Percentiles rank a stretch among this genome's conserved stretches.
phyloP scores from a whole-genome alignment of 2,329 filamentous ascomycete genomes.

The Talaromyces rugulosus region DNA sequence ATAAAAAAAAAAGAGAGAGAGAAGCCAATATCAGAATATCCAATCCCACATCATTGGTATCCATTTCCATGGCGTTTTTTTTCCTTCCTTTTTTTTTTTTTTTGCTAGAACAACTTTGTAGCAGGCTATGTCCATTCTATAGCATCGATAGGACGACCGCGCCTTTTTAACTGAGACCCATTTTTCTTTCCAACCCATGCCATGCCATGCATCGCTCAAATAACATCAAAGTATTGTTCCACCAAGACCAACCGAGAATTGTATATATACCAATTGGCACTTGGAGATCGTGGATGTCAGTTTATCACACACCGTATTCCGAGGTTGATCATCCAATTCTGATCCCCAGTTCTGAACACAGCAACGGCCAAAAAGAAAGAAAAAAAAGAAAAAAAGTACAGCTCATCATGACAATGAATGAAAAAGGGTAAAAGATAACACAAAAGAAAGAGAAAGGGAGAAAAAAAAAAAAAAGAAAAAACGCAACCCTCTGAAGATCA shows the following conservation, averaged over 20 bases:
- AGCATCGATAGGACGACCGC: slow-evolving; percentile 3
- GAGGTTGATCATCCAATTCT: slow-evolving; percentile 1
- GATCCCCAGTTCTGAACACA: slow-evolving; percentile 1
- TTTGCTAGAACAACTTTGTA: slow-evolving; percentile 1
- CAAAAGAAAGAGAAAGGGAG: slow-evolving; percentile 5
- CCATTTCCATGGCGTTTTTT: neutral
- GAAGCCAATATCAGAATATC: neutral
- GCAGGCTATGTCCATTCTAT: slow-evolving; percentile 12
- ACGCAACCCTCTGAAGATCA: slow-evolving; percentile 26
- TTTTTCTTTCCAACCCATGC: slow-evolving; percentile 14
- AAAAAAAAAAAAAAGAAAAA: slow-evolving; percentile 4
- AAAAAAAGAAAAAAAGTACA: neutral
- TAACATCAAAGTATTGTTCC: slow-evolving; percentile 10
- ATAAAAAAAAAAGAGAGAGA: neutral
- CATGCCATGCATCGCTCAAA: slow-evolving; percentile 16
- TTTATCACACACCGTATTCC: neutral
- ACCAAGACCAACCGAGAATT: slow-evolving; percentile 9
- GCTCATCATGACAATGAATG: neutral
- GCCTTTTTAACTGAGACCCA: slow-evolving; percentile 9
- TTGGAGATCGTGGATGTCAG: slow-evolving; percentile 7
- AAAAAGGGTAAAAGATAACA: slow-evolving; percentile 2
- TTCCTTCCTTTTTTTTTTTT: neutral
- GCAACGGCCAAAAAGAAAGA: neutral
- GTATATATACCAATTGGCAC: slow-evolving; percentile 12
- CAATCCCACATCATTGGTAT: neutral